Evolutionary conservation across 1,139 yeast species (phyloP), one percentile per base, ranked within the genome.

Genomic region (Sugiyamaella castrensis): DNA sequence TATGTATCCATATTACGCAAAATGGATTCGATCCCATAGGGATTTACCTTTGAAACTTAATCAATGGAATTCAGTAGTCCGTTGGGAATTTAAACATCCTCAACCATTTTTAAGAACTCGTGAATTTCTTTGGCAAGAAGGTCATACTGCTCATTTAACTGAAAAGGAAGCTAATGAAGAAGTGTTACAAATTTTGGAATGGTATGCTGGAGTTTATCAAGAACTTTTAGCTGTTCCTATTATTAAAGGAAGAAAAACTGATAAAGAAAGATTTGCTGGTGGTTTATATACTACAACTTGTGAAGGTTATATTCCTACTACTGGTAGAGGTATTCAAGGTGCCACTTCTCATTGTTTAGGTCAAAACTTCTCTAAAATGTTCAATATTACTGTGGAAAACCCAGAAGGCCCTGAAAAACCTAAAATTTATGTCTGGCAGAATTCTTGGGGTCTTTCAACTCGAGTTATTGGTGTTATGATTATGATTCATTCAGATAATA

Each of bases 31-130:
- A 71, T 91, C 98, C 30, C 95, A 94, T 74, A 87, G 98, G 71
- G 99, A 94, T 69, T 79, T 94, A 69, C 99, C 99, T 53, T 77
- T 94, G 72, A 87, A 86, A 65, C 79, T 92, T 67, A 92, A 94
- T 75, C 99, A 94, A 73, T 94, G 99, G 99, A 94, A 94, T 75
- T 91, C 98, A 19, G 98, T 94, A 47, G 98, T 94, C 46, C 84
- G 99, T 78, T 94, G 98, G 99, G 99, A 94, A 73, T 94, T 94
- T 76, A 94, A 94, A 76, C 98, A 94, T 70, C 99, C 99, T 51
- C 99, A 94, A 74, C 99, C 99, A 50, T 94, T 94, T 73, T 75
- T 94, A 67, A 87, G 99, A 79, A 94, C 98, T 12, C 85, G 99
- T 74, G 99, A 94, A 73, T 94, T 94, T 74, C 78, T 94, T 70